Evolutionary conservation across 116 monocot genomes (phyloP).

Genomic region (Cymodocea nodosa): DNA sequence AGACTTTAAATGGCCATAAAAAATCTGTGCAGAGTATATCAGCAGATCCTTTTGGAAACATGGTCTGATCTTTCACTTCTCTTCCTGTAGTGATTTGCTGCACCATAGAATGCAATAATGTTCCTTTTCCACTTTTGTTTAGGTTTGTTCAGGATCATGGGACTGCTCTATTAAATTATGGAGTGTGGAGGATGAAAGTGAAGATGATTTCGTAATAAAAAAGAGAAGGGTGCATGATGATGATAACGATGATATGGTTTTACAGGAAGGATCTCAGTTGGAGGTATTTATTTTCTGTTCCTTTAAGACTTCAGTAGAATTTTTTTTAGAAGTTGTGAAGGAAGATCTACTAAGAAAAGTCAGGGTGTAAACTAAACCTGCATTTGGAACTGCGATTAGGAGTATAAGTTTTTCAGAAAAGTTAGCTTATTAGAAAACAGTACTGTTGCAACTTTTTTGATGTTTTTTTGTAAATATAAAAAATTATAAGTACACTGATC

Average conservation of each 20-base stretch:
- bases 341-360: too few species aligned
- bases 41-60: slow-evolving; percentile 45
- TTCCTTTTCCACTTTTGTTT: slow-evolving; percentile 10
- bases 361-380: too few species aligned
- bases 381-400: too few species aligned
- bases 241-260: slow-evolving; percentile 11
- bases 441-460: too few species aligned
- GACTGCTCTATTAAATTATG: slow-evolving; percentile 86
- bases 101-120: background rate
- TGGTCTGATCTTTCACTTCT: slow-evolving; percentile 31
- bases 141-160: slow-evolving; percentile 98
- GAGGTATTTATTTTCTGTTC: slow-evolving; percentile 40
- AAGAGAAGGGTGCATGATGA: slow-evolving; percentile 54
- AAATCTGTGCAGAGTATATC: slow-evolving; percentile 63
- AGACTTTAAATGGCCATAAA: slow-evolving; percentile 56
- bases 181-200: slow-evolving; percentile 45
- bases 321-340: too few species aligned
- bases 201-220: slow-evolving; percentile 53
- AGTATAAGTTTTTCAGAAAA: too few species aligned
- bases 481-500: too few species aligned
- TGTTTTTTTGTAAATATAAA: too few species aligned
- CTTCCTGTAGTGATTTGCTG: background rate
- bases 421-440: too few species aligned
- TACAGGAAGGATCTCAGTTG: slow-evolving; percentile 49
- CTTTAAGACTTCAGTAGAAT: background rate